Evolutionary conservation across 306 rosid genomes (phyloP), one percentile per base, ranked within the genome.

Genomic region (Cucurbita maxima): DNA sequence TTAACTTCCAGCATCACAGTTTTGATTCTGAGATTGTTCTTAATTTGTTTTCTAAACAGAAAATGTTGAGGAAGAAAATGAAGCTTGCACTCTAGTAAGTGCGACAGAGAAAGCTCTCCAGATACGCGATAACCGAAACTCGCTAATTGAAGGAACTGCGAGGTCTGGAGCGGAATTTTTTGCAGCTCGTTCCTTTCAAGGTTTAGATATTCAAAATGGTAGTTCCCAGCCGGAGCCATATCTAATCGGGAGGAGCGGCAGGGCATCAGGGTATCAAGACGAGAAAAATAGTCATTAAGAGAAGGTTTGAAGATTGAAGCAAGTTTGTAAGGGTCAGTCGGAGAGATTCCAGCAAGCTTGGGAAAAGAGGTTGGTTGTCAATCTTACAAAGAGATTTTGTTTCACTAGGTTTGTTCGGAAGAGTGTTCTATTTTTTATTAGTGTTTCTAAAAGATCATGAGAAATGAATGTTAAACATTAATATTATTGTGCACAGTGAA

Each of bases 121-220:
- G 75, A 75, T 93, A 83, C 87, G 79, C 5, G 84, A 86, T 67
- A 84, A 81, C 48, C 52, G 76, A 8, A 86, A 81, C 74, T 73
- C 86, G 72, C 63, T 90, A 73, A 69, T 71, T 48, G 84, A 86
- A 74, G 86, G 87, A 60, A 79, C 75, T 38, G 91, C 86, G 19
- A 86, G 73, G 75, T 88, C 96, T 58, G 96, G 96, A 76, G 91
- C 93, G 10, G 93, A 90, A 81, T 92, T 84, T 79, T 79, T 92
- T 16, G 89, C 85, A 1, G 47, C 79, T 66, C 84, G 97, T 58
- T 87, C 97, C 44, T 93, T 84, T 79, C 97, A 84, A 70, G 98
- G 98, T 58, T 81, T 93, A 36, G 87, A 83, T 63, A 83, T 87
- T n/a, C 73, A 84, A 9, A 41, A 67, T 4, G 86, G 86, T 53